Conservation (phyloP, 495 filamentous ascomycete genomes). For the Cenococcum geophilum region DNA sequence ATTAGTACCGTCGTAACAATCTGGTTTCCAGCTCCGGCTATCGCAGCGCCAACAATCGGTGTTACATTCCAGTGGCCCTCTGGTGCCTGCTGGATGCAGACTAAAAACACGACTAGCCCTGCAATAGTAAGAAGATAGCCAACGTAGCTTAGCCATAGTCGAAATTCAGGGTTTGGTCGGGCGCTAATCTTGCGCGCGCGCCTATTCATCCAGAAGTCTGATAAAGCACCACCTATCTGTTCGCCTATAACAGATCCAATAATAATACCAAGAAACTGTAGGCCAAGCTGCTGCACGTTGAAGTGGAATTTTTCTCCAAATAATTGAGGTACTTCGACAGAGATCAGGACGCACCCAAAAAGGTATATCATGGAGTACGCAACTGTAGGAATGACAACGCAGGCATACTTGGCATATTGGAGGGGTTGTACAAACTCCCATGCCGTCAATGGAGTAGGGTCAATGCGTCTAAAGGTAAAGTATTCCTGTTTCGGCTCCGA, state of each 20-base stretch:
- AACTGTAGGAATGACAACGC: conserved; percentile 45
- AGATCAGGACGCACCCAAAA: conserved; percentile 44
- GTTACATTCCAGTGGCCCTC: conserved; percentile 44
- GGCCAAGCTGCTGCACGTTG: conserved; percentile 48
- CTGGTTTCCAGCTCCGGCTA: conserved; percentile 50
- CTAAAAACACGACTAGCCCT: conserved; percentile 49
- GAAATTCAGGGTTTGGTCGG: conserved; percentile 41
- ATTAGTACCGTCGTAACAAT: conserved; percentile 51
- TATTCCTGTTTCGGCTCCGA: conserved; percentile 41
- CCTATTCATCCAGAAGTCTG: conserved; percentile 47
- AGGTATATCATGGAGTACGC: conserved; percentile 51
- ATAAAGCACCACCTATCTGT: conserved; percentile 47
- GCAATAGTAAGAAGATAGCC: conserved; percentile 45
- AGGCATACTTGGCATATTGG: conserved; percentile 39
- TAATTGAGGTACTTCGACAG: conserved; percentile 50
- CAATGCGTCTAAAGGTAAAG: conserved; percentile 44
- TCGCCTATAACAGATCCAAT: conserved; percentile 52
- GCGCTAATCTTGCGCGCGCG: conserved; percentile 25
- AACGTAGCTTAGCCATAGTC: conserved; percentile 51
- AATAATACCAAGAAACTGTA: conserved; percentile 49
- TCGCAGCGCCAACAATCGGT: conserved; percentile 47
- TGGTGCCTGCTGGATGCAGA: conserved; percentile 40
- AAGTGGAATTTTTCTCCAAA: conserved; percentile 47
- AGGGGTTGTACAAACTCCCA: conserved; percentile 47
- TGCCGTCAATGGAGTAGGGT: conserved; percentile 44